phyloP scores from a whole-genome alignment of 106 monocot genomes.

The Vanilla planifolia region DNA sequence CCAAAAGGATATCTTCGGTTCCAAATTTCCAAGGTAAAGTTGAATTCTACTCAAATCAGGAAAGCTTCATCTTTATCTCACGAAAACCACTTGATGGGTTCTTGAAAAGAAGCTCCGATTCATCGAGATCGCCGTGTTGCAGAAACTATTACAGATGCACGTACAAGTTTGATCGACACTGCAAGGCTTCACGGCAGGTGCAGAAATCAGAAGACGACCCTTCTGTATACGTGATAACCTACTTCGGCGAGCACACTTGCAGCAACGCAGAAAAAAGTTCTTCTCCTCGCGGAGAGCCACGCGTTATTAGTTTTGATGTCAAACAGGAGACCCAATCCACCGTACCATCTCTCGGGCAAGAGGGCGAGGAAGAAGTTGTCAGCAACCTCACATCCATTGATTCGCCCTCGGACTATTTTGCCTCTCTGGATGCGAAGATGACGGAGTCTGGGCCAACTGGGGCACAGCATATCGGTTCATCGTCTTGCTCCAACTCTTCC shows the following conservation, averaged over 20 bases:
- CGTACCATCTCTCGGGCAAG: not conserved
- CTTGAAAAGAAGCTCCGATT: not conserved
- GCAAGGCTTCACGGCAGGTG: slow-evolving; percentile 32
- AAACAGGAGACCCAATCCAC: not conserved
- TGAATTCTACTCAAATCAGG: not conserved
- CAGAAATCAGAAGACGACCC: slow-evolving; percentile 33
- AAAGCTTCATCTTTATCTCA: not conserved
- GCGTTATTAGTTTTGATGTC: not conserved
- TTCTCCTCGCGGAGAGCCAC: not conserved
- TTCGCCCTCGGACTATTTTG: slow-evolving; percentile 1
- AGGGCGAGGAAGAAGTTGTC: slow-evolving; percentile 1
- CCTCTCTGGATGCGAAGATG: not conserved
- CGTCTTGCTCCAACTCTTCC: not conserved
- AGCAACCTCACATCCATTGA: slow-evolving; percentile 3
- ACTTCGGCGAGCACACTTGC: slow-evolving; percentile 48
- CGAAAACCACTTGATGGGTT: no score
- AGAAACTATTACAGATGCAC: slow-evolving; percentile 45
- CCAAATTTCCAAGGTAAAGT: slow-evolving; percentile 22
- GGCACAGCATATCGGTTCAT: not conserved
- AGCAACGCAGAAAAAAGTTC: not conserved
- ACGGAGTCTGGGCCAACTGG: not conserved
- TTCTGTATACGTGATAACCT: slow-evolving; percentile 24
- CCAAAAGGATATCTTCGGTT: slow-evolving; percentile 23
- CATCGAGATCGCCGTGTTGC: not conserved
- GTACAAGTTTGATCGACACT: slow-evolving; percentile 27